Evolutionary conservation across 176 grass and related monocot species (phyloP).

Genomic region (Themeda triandra): DNA sequence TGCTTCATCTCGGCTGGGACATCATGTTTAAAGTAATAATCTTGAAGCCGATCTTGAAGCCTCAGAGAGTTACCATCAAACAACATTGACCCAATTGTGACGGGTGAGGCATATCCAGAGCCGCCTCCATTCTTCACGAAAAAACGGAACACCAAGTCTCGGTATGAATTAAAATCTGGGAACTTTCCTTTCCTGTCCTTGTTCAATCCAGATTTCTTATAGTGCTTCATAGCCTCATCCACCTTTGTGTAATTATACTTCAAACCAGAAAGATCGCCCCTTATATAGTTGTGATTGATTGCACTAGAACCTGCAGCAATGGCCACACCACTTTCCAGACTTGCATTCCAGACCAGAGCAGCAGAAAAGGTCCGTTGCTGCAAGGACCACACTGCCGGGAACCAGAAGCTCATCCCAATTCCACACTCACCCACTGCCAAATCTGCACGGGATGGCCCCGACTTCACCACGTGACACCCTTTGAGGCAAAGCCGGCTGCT

Average conservation of each 20-base stretch:
- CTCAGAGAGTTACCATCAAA: slow-evolving; percentile 39
- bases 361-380: slow-evolving; percentile 45
- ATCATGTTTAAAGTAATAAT: not conserved
- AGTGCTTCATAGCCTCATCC: slow-evolving; percentile 49
- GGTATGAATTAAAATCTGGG: slow-evolving; percentile 47
- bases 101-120: slow-evolving; percentile 55
- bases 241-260: slow-evolving; percentile 76
- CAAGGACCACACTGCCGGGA: slow-evolving; percentile 55
- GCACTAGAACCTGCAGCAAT: slow-evolving; percentile 26
- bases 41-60: not conserved
- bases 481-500: slow-evolving; percentile 51
- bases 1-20: not conserved
- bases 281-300: slow-evolving; percentile 11
- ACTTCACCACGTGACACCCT: slow-evolving; percentile 53
- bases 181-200: slow-evolving; percentile 57
- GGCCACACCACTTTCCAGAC: slow-evolving; percentile 14
- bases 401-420: slow-evolving; percentile 80
- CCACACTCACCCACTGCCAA: slow-evolving; percentile 51
- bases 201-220: slow-evolving; percentile 24
- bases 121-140: slow-evolving; percentile 17
- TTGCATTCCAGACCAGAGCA: slow-evolving; percentile 46
- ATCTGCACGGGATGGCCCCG: not conserved
- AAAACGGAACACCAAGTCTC: slow-evolving; percentile 50
- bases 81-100: slow-evolving; percentile 58
- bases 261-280: slow-evolving; percentile 43